Evolutionary conservation across 164 flowering plant species (phyloP).

Genomic region (Chimonanthus praecox): DNA sequence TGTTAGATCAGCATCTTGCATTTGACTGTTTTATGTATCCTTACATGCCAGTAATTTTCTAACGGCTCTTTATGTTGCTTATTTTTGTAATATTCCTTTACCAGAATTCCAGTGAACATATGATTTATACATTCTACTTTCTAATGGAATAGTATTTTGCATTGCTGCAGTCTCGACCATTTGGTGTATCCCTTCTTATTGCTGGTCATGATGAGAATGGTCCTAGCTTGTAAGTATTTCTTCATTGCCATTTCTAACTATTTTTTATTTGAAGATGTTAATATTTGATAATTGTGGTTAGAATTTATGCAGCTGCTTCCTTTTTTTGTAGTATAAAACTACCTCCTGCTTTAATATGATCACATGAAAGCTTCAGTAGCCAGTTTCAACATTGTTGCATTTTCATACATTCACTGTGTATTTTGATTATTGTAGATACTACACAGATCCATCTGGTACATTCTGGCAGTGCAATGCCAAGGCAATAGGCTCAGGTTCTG

Average conservation of each 20-base stretch:
- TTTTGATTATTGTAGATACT: constrained; percentile 50
- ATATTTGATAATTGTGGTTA: not conserved
- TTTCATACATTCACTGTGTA: not conserved
- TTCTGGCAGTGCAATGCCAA: constrained; percentile 99
- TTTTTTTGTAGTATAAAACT: not conserved
- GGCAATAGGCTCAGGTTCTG: constrained; percentile 99
- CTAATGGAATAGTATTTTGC: constrained; percentile 10
- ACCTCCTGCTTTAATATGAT: not conserved
- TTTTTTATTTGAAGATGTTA: not conserved
- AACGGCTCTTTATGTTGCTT: too few relatives aligned
- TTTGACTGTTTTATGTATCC: too few relatives aligned
- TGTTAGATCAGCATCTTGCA: too few relatives aligned
- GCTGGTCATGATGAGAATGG: constrained; percentile 99
- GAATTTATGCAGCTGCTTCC: not conserved
- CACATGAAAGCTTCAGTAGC: not conserved
- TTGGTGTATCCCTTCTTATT: constrained; percentile 97
- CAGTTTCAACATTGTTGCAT: not conserved
- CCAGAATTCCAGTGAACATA: too few relatives aligned
- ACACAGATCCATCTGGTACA: constrained; percentile 98
- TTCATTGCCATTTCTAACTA: not conserved
- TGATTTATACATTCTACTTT: not conserved
- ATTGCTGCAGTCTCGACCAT: constrained; percentile 87
- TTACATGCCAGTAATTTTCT: too few relatives aligned
- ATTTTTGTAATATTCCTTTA: too few relatives aligned
- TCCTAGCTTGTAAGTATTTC: constrained; percentile 85